Evolutionary conservation across 768 basidiomycete genomes (phyloP).

Genomic region (Auricularia cornea): DNA sequence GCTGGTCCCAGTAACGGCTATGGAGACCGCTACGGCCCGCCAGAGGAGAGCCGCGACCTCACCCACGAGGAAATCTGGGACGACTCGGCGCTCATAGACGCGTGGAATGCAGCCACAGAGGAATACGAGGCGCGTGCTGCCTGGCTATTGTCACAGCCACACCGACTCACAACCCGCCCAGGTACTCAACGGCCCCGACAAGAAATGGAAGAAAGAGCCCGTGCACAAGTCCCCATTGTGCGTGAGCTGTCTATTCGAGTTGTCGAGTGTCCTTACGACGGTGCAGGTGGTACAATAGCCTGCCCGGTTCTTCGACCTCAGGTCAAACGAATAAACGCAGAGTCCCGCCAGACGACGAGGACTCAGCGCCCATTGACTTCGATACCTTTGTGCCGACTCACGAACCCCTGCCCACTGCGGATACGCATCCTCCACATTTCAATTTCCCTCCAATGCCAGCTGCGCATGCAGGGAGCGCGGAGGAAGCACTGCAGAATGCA

Average conservation of each 20-base stretch:
- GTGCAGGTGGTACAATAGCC: conserved; percentile 71
- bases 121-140: conserved; percentile 51
- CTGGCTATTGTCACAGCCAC: neutral
- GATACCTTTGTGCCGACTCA: conserved; percentile 62
- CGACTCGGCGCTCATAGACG: conserved; percentile 71
- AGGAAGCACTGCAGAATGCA: conserved; percentile 71
- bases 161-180: conserved; percentile 13
- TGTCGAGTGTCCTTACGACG: conserved; percentile 4
- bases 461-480: conserved; percentile 20
- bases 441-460: conserved; percentile 2
- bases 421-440: neutral
- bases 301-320: conserved; percentile 17
- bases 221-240: conserved; percentile 68
- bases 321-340: conserved; percentile 37
- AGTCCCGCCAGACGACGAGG: conserved; percentile 46
- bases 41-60: conserved; percentile 53
- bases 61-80: conserved; percentile 79
- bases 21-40: conserved; percentile 21
- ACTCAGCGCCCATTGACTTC: conserved; percentile 62
- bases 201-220: conserved; percentile 64
- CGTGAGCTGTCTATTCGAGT: conserved; percentile 20
- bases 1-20: neutral
- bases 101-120: conserved; percentile 77
- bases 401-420: conserved; percentile 33
- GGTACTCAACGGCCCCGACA: conserved; percentile 59